Base-by-base conservation (phyloP, 345 rosid genomes). In the Mercurialis annua region DNA sequence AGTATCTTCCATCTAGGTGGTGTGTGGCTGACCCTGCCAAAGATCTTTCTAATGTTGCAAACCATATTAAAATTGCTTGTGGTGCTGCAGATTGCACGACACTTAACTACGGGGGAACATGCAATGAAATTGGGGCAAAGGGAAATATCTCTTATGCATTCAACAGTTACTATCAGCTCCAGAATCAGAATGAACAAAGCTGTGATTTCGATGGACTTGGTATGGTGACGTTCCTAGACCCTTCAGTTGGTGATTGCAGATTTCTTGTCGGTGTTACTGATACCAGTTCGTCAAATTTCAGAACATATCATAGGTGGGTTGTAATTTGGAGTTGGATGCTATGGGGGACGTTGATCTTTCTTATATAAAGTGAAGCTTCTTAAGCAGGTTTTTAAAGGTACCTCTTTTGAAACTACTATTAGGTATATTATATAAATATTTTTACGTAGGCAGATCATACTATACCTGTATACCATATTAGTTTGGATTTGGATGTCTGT, bases 121-220 rank as follows among this genome's bases (percentile, higher is more conserved):
- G 99, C 72, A 94, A 86, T 59, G 85, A 71, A 61, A 82, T 94
- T 48, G 99, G 95, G 20, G 89, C 73, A 21, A 94, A 91, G 65
- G 99, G 87, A 23, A 94, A 91, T 43, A 77, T 89, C 73, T 94
- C 97, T 2, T 94, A 89, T 72, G 95, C 90, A 66, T 94, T 94
- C 85, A 94, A 94, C 73, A 91, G 99, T 71, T 94, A 86, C 79
- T 94, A 94, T 78, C 99, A 94, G 83, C 53, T 84, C 73, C 92
- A 80, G 71, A 82, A 81, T 91, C 99, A 94, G 76, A 79, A 85
- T 12, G 87, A 80, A 30, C 80, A 66, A 71, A 91, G 97, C 82
- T 91, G 97, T 47, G 85, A 89, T 69, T 91, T 91, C 23, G 99
- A 87, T 55, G 99, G 97, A 57, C 87, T 85, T 62, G 97, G 99